Base-by-base conservation (phyloP, 495 filamentous ascomycete species). In the Podospora sp. region DNA sequence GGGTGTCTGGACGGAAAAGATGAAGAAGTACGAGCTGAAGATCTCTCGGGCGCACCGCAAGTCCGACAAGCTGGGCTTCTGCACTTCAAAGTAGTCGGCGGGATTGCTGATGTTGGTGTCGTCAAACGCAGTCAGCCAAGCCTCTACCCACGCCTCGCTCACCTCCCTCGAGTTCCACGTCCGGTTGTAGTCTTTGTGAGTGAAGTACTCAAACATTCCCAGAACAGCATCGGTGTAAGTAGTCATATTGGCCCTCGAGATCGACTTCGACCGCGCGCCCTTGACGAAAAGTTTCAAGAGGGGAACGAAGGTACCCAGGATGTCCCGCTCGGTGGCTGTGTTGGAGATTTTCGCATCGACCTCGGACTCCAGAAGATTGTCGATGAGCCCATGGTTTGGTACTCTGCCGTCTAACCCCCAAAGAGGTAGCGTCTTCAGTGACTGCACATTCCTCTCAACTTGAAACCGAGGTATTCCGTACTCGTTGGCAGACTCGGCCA, bases 21-120 rank as follows among this genome's bases (percentile, higher is more conserved):
- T 89, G 76, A 90, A 90, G 50, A 90, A 81, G 68, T 88, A 90
- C 1, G 87, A 83, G 63, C 82, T 86, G 86, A 85, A 90, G 6
- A 90, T 81, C 65, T 87, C 84, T 21, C 89, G 67, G 1, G 86
- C 85, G 25, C 77, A 76, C 53, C 87, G 84, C 14, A 90, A 81
- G 35, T 89, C 82, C 0, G 76, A 74, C 27, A 89, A 69, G 2
- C 86, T 89, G 0, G 88, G 88, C 57, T 83, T 78, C 69, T 90
- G 86, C 0, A 84, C 79, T n/a, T 82, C 77, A 33, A 88, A 83
- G 82, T 85, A 88, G 50, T 86, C 71, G 0, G 80, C 79, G 0
- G 85, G 82, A 9, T 86, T 81, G 18, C 77, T 74, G 6, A 85
- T 74, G 69, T 87, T 85, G 18, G 65, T 24, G 3, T 80, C 74